phyloP scores from a whole-genome alignment of 2,329 filamentous ascomycete species.

The Scedosporium dehoogii region DNA sequence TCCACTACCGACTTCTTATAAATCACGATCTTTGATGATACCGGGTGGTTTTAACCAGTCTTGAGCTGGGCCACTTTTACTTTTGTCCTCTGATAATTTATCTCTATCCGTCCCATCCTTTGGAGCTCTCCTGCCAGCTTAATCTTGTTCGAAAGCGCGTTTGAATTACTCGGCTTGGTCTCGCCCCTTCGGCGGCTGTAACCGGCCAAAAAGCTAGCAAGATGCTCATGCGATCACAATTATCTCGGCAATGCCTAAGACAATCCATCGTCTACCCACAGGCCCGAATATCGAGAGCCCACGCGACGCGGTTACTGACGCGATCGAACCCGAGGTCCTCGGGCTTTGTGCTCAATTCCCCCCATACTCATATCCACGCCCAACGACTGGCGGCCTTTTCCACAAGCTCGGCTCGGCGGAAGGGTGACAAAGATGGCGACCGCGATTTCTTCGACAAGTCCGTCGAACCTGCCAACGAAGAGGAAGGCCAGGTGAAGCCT shows the following conservation, averaged over 20 bases:
- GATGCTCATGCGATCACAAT: slow-evolving; percentile 6
- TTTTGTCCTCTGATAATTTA: not conserved
- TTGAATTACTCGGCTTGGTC: not conserved
- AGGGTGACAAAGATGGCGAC: slow-evolving; percentile 25
- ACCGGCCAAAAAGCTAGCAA: not conserved
- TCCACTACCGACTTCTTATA: slow-evolving; percentile 2
- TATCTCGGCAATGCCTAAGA: slow-evolving; percentile 4
- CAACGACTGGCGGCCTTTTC: slow-evolving; percentile 5
- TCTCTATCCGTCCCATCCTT: not conserved
- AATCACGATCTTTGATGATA: not conserved
- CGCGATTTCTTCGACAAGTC: slow-evolving; percentile 38
- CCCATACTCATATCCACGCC: not conserved
- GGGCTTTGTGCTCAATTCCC: not conserved
- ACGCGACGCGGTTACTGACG: not conserved
- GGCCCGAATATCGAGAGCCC: not conserved
- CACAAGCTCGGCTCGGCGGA: slow-evolving; percentile 2
- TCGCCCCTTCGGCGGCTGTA: not conserved
- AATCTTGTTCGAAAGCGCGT: slow-evolving; percentile 1
- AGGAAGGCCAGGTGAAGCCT: slow-evolving; percentile 16
- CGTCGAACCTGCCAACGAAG: slow-evolving; percentile 40
- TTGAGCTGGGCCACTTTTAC: slow-evolving; percentile 1
- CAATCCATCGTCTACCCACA: not conserved
- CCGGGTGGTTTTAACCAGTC: slow-evolving; percentile 1
- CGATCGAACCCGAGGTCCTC: not conserved
- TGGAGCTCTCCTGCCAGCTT: not conserved